A percentile compares a stretch with the other conserved stretches of the same genome.
phyloP scores from a whole-genome alignment of 1,284 basidiomycete genomes.

The Sutorius eximius region DNA sequence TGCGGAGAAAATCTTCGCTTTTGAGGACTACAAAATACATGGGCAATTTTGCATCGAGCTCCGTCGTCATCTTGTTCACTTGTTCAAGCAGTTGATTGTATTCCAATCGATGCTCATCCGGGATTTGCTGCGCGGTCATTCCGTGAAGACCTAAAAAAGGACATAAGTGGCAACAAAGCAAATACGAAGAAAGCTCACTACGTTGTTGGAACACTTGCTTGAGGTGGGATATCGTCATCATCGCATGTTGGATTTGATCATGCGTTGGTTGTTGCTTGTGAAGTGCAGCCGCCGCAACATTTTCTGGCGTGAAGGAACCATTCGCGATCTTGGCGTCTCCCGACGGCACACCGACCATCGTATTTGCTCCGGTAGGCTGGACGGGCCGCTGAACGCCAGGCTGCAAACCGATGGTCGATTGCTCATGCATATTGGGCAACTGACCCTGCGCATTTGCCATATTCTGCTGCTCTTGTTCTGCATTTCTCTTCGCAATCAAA shows the following conservation, averaged over 20 bases:
- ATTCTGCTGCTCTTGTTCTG: constrained; percentile 28
- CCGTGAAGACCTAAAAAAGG: constrained; percentile 19
- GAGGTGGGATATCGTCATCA: constrained; percentile 32
- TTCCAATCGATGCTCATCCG: constrained; percentile 51
- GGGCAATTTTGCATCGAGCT: constrained; percentile 52
- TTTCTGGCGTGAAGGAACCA: constrained; percentile 16
- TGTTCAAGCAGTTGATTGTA: constrained; percentile 53
- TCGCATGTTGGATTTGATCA: constrained; percentile 35
- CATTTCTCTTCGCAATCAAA: constrained; percentile 25
- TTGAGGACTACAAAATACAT: constrained; percentile 47
- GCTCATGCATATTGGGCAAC: constrained; percentile 26
- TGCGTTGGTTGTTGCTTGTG: constrained; percentile 24
- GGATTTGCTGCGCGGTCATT: constrained; percentile 40
- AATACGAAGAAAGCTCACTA: constrained; percentile 30
- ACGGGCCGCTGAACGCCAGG: constrained; percentile 21
- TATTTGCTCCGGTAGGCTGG: constrained; percentile 17
- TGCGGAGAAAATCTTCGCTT: constrained; percentile 46
- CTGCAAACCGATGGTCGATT: constrained; percentile 15
- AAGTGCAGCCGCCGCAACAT: constrained; percentile 3
- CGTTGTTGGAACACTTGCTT: constrained; percentile 35
- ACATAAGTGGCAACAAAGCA: constrained; percentile 16
- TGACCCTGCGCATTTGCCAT: constrained; percentile 18
- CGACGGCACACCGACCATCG: constrained; percentile 11
- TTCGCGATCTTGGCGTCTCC: constrained; percentile 28
- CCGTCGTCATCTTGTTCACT: constrained; percentile 41